These are phyloP conservation scores for Aspergillus ochraceus DNA, from an alignment of 2,329 filamentous ascomycete genomes.

Conservation along the genomic window DNA sequence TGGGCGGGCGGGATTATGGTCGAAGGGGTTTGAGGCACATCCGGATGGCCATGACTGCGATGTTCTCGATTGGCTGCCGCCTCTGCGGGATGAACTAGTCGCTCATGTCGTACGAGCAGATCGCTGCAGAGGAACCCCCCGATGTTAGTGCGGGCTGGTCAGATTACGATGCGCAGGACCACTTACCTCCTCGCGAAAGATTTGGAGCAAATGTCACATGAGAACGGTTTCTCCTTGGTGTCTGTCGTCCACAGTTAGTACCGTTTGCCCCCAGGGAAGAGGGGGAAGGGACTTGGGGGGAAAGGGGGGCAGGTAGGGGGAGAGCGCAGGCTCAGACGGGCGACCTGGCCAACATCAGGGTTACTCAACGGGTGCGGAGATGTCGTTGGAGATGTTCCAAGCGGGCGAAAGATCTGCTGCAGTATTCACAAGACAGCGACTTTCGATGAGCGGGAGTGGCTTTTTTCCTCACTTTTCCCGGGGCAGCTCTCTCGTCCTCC, in stretches of 20 bases:
- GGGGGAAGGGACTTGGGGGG: not conserved
- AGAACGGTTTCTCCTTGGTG: conserved; percentile 52
- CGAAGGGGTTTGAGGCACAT: conserved; percentile 34
- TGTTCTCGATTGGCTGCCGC: conserved; percentile 41
- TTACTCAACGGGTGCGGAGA: conserved; percentile 51
- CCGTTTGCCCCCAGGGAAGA: not conserved
- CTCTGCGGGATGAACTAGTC: conserved; percentile 49
- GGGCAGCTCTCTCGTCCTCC: conserved; percentile 40
- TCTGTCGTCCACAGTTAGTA: conserved; percentile 36
- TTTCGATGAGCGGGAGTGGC: conserved; percentile 42
- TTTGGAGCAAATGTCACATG: conserved; percentile 51
- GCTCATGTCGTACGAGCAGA: conserved; percentile 51
- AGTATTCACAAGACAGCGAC: conserved; percentile 50
- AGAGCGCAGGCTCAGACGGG: not conserved
- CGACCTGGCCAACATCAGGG: conserved; percentile 21
- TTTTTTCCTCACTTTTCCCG: conserved; percentile 44
- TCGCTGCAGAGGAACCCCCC: conserved; percentile 35
- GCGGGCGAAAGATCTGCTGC: conserved; percentile 49
- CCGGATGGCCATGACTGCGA: conserved; percentile 33
- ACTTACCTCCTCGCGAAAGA: conserved; percentile 48
- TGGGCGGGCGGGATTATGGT: conserved; percentile 39
- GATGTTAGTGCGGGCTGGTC: conserved; percentile 23
- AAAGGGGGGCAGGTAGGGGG: not conserved
- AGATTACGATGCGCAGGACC: conserved; percentile 1
- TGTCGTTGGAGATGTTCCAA: conserved; percentile 53